phyloP scores from a whole-genome alignment of 2,329 filamentous ascomycete species.

The Nemania bipapillata region DNA sequence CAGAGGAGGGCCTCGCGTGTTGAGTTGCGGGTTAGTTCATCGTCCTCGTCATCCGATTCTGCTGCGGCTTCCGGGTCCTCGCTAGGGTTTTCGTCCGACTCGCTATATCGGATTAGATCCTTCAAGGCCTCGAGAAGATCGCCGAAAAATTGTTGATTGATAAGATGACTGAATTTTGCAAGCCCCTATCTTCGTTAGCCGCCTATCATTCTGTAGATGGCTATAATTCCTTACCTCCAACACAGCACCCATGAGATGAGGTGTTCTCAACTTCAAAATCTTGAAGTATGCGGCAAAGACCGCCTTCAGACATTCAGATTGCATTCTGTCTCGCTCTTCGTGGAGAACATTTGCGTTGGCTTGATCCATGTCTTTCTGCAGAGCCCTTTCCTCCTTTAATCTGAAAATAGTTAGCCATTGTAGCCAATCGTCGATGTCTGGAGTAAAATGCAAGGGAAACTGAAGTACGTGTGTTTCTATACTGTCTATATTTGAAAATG shows the following conservation, averaged over 20 bases:
- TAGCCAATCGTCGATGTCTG: background rate
- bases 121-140: slow-evolving; percentile 94
- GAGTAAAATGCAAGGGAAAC: background rate
- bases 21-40: slow-evolving; percentile 70
- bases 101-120: slow-evolving; percentile 84
- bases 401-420: slow-evolving; percentile 50
- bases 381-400: slow-evolving; percentile 82
- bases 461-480: background rate
- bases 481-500: background rate
- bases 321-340: slow-evolving; percentile 92
- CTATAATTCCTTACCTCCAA: slow-evolving; percentile 28
- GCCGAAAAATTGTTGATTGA: slow-evolving; percentile 99
- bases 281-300: slow-evolving; percentile 97
- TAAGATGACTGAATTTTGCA: slow-evolving; percentile 92
- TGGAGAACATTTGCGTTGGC: slow-evolving; percentile 91
- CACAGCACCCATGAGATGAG: slow-evolving; percentile 94
- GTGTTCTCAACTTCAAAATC: slow-evolving; percentile 83
- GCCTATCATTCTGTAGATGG: background rate
- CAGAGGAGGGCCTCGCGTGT: slow-evolving; percentile 90
- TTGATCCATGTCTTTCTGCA: slow-evolving; percentile 92
- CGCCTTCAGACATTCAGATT: slow-evolving; percentile 93
- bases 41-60: slow-evolving; percentile 58
- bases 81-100: slow-evolving; percentile 63
- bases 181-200: slow-evolving; percentile 70
- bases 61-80: slow-evolving; percentile 58